These are phyloP conservation scores for Fonsecaea nubica DNA, from an alignment of 2,329 filamentous ascomycete genomes.

Conservation along the genomic window DNA sequence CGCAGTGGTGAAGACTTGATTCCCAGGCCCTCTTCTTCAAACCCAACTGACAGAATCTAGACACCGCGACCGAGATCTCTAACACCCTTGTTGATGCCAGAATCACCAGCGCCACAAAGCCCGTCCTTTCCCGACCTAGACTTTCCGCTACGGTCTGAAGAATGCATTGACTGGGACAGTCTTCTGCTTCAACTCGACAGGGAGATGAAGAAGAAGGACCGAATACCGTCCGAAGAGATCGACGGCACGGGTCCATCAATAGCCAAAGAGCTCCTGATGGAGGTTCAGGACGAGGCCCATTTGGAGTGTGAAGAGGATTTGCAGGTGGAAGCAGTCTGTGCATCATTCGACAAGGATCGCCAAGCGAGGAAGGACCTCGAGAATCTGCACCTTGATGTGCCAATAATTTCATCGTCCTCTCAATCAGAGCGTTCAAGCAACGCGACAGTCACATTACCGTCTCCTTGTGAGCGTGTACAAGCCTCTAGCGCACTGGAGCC, in stretches of 20 bases:
- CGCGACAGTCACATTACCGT: not conserved
- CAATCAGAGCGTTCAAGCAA: not conserved
- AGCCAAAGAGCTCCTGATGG: slow-evolving; percentile 1
- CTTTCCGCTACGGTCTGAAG: slow-evolving; percentile 1
- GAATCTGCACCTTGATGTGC: slow-evolving; percentile 4
- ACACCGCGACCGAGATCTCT: slow-evolving; percentile 11
- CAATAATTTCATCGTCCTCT: slow-evolving; percentile 7
- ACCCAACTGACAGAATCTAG: slow-evolving; percentile 13
- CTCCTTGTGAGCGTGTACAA: not conserved
- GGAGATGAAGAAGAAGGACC: slow-evolving; percentile 19
- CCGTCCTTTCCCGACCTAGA: slow-evolving; percentile 13
- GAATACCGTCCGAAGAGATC: not conserved
- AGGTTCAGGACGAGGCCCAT: not conserved
- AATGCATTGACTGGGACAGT: slow-evolving; percentile 17
- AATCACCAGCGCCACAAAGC: slow-evolving; percentile 1
- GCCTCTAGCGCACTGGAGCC: not conserved
- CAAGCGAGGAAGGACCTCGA: slow-evolving; percentile 2
- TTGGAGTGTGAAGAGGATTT: not conserved
- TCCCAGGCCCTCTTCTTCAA: not conserved
- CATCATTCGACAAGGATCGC: not conserved
- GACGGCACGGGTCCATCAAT: not conserved
- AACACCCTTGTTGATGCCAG: slow-evolving; percentile 12
- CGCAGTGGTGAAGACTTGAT: not conserved
- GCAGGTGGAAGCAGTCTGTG: not conserved
- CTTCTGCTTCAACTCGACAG: slow-evolving; percentile 17